Evolutionary conservation across 2,329 filamentous ascomycete species (phyloP), one percentile per base, ranked within the genome.

Genomic region (Cytospora schulzeri): DNA sequence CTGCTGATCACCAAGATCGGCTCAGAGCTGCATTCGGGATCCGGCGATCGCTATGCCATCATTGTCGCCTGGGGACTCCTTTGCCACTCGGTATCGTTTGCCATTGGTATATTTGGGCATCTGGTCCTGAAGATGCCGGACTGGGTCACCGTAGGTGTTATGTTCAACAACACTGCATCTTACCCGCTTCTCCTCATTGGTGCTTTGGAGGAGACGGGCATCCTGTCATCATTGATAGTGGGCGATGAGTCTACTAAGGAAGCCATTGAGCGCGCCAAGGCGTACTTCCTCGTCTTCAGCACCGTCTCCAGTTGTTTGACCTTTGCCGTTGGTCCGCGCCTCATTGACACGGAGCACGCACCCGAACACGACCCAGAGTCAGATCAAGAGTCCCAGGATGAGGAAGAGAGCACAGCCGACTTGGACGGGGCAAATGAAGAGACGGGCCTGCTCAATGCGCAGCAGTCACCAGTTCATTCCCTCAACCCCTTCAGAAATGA

Each of bases 211-310:
- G 73, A 76, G 35, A 87, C 87, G 0, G 86, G 85, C 2, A 84
- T 88, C 29, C 75, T 90, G 8, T 73, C 79, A 28, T 72, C 78
- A 2, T 76, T 89, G 22, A 72, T 80, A 1, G 66, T 65, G 67
- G 74, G 66, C 68, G 80, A 69, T 69, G 80, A 73, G 77, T 83
- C 68, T 72, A 77, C 76, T 2, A 69, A 74, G 2, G 76, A 77
- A 3, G 85, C 84, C 0, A 76, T 89, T 15, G 80, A 84, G 60
- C 78, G 87, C 12, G 86, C 86, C 8, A 65, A 88, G 71, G 85
- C 84, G 17, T 90, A 88, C 72, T 89, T 90, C 70, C 75, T 90
- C 4, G 82, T 90, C 65, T 89, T 87, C 68, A 82, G 87, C 4
- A 88, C 88, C 62, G 78, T 90, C 12, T 83, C 81, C 51, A 88